phyloP scores from a whole-genome alignment of 139 green algal genomes.

The Coccomyxa sp. region DNA sequence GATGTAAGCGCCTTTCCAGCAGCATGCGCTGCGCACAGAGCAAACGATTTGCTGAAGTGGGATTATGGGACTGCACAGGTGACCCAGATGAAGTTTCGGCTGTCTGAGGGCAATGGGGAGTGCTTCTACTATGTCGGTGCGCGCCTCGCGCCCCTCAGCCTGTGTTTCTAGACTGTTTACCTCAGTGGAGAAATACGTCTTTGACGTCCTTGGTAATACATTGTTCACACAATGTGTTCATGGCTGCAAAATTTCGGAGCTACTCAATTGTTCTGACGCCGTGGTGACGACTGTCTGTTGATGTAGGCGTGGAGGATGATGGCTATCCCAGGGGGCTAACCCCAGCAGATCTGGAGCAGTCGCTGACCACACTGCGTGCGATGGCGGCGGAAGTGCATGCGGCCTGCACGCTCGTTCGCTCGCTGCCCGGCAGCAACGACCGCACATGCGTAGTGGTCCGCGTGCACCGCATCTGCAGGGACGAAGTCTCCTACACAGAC shows the following conservation, averaged over 20 bases:
- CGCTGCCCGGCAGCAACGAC: constrained; percentile 35
- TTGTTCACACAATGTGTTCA: background rate
- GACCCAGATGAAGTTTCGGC: constrained; percentile 81
- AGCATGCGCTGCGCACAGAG: background rate
- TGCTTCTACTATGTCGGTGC: constrained; percentile 77
- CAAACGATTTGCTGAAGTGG: no score
- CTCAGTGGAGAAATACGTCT: background rate
- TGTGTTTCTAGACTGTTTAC: background rate
- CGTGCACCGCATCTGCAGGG: constrained; percentile 33
- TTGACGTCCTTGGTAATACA: background rate
- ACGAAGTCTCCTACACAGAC: constrained; percentile 45
- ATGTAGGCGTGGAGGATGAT: constrained; percentile 76
- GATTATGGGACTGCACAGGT: constrained; percentile 7
- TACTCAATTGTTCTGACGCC: no score
- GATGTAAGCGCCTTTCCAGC: no score
- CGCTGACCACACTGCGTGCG: constrained; percentile 48
- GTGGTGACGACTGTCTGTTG: no score
- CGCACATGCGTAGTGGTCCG: constrained; percentile 47
- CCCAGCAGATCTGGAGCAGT: constrained; percentile 46
- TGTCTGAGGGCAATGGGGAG: constrained; percentile 73
- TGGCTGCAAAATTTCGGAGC: background rate
- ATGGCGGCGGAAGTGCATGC: constrained; percentile 65
- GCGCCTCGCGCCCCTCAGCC: background rate
- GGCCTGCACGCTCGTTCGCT: constrained; percentile 13
- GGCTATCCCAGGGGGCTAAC: constrained; percentile 73